Evolutionary conservation across 306 rosid genomes (phyloP).

Genomic region (Gynostemma pentaphyllum): DNA sequence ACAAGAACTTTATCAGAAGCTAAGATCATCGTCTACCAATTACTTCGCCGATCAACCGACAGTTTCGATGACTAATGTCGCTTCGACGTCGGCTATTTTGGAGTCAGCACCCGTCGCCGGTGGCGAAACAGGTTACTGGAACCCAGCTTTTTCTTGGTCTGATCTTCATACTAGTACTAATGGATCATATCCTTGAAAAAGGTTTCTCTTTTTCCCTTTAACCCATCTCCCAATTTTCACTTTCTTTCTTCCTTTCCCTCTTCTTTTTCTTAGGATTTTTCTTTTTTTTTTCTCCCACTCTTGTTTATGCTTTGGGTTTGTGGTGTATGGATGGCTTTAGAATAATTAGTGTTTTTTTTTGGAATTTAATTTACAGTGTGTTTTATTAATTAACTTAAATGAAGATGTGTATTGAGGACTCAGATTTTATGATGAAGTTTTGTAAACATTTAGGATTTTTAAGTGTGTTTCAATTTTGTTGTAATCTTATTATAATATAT

Average conservation of each 20-base stretch:
- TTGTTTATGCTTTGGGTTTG: background rate
- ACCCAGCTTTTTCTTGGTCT: slow-evolving; percentile 62
- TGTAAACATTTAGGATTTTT: background rate
- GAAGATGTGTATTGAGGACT: background rate
- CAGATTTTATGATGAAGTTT: background rate
- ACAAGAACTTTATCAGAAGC: slow-evolving; percentile 74
- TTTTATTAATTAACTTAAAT: background rate
- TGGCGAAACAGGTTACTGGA: slow-evolving; percentile 79
- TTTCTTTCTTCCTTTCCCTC: background rate
- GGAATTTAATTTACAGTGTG: background rate
- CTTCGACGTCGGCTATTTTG: slow-evolving; percentile 36
- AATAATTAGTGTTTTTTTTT: slow-evolving; percentile 4
- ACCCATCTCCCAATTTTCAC: too few relatives aligned
- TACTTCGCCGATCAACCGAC: slow-evolving; percentile 30
- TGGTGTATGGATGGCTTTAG: slow-evolving; percentile 12
- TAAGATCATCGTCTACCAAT: slow-evolving; percentile 41
- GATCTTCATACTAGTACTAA: slow-evolving; percentile 78
- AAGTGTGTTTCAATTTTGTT: background rate
- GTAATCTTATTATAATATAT: background rate
- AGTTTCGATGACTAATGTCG: slow-evolving; percentile 33
- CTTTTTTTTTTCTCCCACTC: background rate
- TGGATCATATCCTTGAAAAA: slow-evolving; percentile 53
- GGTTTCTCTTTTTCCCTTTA: background rate
- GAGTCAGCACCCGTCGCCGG: slow-evolving; percentile 49
- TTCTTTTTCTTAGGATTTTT: background rate